Conservation (phyloP, 2,329 filamentous ascomycete genomes). For the Tolypocladium cylindrosporum region DNA sequence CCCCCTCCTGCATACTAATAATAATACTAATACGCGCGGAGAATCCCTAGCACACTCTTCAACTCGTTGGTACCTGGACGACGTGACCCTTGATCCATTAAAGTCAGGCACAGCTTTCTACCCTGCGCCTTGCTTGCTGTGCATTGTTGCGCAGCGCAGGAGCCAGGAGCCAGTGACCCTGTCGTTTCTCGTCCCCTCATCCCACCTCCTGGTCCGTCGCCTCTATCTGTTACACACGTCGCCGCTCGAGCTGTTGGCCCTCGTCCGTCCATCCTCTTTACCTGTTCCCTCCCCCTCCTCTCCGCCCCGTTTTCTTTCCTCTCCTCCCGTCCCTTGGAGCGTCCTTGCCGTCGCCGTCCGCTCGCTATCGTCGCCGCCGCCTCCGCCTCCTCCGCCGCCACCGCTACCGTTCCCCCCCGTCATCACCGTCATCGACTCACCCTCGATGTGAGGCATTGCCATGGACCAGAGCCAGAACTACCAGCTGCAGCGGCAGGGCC, state of each 20-base stretch:
- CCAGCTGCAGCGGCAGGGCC: constrained; percentile 15
- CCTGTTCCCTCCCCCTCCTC: constrained; percentile 1
- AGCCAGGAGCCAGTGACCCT: background rate
- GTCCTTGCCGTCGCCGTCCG: constrained; percentile 2
- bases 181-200: background rate
- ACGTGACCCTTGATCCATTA: background rate
- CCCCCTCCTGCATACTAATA: constrained; percentile 3
- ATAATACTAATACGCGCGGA: constrained; percentile 6
- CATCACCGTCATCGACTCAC: constrained; percentile 7
- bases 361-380: constrained; percentile 1
- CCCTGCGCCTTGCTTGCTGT: background rate
- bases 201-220: background rate
- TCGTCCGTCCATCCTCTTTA: background rate
- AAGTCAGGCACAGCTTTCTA: constrained; percentile 1
- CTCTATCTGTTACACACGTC: constrained; percentile 4
- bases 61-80: background rate
- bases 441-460: constrained; percentile 16
- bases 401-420: background rate
- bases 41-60: constrained; percentile 1
- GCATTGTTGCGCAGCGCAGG: background rate
- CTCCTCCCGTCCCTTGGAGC: constrained; percentile 3
- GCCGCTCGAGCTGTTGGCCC: background rate
- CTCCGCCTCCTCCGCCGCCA: background rate
- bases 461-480: constrained; percentile 22
- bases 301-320: constrained; percentile 1